phyloP scores from a whole-genome alignment of 139 green algal species.

The Pycnococcus provasolii region DNA sequence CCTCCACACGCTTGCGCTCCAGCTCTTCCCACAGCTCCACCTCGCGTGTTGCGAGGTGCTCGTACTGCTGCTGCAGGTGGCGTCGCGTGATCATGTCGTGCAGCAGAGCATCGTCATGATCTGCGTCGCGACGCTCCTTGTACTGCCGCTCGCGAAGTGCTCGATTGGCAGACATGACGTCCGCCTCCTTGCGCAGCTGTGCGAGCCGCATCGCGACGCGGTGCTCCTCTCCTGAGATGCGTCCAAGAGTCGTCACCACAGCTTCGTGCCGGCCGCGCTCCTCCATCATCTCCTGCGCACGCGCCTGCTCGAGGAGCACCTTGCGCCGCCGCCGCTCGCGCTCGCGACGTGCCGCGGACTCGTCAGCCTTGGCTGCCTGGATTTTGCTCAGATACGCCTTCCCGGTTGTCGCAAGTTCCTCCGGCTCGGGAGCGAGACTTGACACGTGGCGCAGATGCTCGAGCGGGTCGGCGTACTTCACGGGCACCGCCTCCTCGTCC shows the following conservation, averaged over 20 bases:
- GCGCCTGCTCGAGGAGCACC: slow-evolving; percentile 44
- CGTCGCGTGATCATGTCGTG: slow-evolving; percentile 29
- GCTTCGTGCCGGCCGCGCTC: slow-evolving; percentile 48
- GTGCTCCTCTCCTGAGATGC: no score
- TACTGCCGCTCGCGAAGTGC: slow-evolving; percentile 34
- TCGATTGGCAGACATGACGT: not conserved
- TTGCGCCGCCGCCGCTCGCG: slow-evolving; percentile 41
- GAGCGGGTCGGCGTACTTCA: slow-evolving; percentile 24
- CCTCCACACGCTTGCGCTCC: slow-evolving; percentile 22
- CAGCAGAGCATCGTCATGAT: slow-evolving; percentile 42
- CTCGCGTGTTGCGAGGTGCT: not conserved
- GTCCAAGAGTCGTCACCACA: not conserved
- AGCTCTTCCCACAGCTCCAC: not conserved
- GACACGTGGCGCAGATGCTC: slow-evolving; percentile 24
- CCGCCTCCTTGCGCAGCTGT: not conserved
- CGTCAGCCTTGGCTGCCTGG: slow-evolving; percentile 39
- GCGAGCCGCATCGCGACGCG: no score
- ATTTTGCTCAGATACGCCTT: slow-evolving; percentile 44
- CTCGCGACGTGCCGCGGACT: slow-evolving; percentile 42
- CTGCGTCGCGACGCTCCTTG: slow-evolving; percentile 41
- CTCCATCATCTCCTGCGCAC: slow-evolving; percentile 45
- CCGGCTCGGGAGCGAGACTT: not conserved
- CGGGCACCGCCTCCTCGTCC: slow-evolving; percentile 12
- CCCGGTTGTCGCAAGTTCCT: not conserved
- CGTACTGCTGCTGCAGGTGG: slow-evolving; percentile 5